Conservation (phyloP, 129 eudicot genomes). For the Gnaphalium uliginosum region DNA sequence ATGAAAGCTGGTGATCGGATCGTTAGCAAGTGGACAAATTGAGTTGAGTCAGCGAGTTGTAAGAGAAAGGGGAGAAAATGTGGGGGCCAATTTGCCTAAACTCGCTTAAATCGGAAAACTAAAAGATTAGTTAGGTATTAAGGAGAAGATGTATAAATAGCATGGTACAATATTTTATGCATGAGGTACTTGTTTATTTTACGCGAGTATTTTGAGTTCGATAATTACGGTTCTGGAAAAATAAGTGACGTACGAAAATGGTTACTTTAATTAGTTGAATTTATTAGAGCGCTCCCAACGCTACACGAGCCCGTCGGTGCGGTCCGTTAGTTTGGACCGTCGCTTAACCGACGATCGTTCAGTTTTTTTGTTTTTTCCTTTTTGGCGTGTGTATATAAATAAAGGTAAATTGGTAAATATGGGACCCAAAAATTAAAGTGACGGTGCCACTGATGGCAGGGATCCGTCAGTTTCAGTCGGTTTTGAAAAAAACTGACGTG, state of each 20-base stretch:
- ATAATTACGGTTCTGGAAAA: too few species aligned
- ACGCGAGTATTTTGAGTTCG: background rate
- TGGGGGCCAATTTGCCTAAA: background rate
- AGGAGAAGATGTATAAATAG: background rate
- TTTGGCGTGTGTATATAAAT: too few species aligned
- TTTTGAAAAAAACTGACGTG: too few species aligned
- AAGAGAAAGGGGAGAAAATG: background rate
- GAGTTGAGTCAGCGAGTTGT: slow-evolving; percentile 13
- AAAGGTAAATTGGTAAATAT: too few species aligned
- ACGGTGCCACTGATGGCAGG: too few species aligned
- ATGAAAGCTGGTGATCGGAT: slow-evolving; percentile 29
- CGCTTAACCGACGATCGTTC: too few species aligned
- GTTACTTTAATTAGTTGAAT: background rate
- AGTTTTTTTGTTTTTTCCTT: too few species aligned
- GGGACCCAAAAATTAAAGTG: too few species aligned
- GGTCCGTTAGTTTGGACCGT: too few species aligned
- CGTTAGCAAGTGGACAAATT: slow-evolving; percentile 20
- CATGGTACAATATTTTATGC: background rate
- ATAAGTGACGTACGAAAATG: background rate
- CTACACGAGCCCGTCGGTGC: too few species aligned
- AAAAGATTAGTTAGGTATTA: background rate
- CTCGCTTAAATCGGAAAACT: background rate
- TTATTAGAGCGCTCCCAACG: too few species aligned
- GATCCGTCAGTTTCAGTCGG: too few species aligned
- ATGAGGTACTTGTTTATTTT: background rate